Evolutionary conservation across 495 filamentous ascomycete species (phyloP), one percentile per base, ranked within the genome.

Genomic region (Neurospora sp.): DNA sequence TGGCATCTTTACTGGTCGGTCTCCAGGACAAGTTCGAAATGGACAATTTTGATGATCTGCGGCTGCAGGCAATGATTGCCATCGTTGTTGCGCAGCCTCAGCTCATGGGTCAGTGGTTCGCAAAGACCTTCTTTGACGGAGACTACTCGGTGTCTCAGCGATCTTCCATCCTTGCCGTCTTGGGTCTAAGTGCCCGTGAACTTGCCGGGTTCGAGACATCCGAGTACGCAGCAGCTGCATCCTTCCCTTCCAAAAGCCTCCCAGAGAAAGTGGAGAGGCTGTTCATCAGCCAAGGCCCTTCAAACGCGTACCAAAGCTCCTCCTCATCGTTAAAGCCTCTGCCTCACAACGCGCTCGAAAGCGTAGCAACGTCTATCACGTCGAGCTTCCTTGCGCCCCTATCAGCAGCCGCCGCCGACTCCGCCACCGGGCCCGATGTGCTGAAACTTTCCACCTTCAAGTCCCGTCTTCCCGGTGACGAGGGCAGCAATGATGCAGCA

Each of bases 111-210:
- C 90, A 86, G 42, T 95, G 93, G 90, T 93, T 97, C 72, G 87
- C 91, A 1, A 90, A 89, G 71, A 90, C 91, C 0, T 97, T 95
- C 82, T 98, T 97, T 78, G 91, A 92, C 45, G 96, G 94, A 10
- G 96, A 98, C 75, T 92, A 95, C 76, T 97, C 94, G 0, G 84
- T 98, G 68, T 86, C 88, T 0, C 95, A 98, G 76, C 87, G 96
- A 41, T 91, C 90, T 12, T 89, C 91, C 0, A 85, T 98, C 44
- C 90, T 98, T 44, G 91, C 91, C 69, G 89, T 91, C 6, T 82
- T 98, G 20, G 94, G 95, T 16, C 82, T 99, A 0, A 88, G 90
- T 68, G 93, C 92, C n/a, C 87, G 96, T 59, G 96, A 98, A 80
- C 80, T 99, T 2, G 94, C 92, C 0, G 94, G 96, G 8, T 90